These are phyloP conservation scores for Cubamyces sp. DNA, from an alignment of 768 basidiomycete species.

Conservation along the genomic window DNA sequence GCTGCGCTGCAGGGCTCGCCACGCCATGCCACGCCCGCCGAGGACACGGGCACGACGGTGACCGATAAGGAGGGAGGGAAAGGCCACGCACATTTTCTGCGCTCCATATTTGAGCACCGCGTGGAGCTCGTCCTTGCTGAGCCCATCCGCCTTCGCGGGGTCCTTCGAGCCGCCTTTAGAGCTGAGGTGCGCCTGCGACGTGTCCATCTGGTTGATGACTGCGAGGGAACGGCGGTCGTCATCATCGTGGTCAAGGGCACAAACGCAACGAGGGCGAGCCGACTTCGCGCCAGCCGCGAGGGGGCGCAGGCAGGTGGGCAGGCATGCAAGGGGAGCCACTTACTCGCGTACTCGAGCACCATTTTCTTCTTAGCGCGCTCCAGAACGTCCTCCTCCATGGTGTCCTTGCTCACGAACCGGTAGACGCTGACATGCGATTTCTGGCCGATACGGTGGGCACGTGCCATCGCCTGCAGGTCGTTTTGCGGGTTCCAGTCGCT, in stretches of 20 bases:
- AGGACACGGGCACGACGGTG: not conserved
- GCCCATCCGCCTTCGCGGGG: conserved; percentile 73
- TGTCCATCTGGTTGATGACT: conserved; percentile 99
- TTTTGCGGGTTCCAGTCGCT: conserved; percentile 99
- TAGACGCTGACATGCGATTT: conserved; percentile 99
- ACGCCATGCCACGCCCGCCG: not conserved
- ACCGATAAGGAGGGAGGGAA: not conserved
- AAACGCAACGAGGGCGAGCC: not conserved
- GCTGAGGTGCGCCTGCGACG: conserved; percentile 93
- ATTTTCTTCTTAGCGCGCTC: conserved; percentile 99
- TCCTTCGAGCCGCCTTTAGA: conserved; percentile 75
- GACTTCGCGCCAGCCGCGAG: conserved; percentile 5
- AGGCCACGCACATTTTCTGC: conserved; percentile 80
- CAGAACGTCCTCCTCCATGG: conserved; percentile 98
- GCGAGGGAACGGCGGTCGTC: conserved; percentile 18
- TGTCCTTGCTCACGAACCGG: conserved; percentile 98
- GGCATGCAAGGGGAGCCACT: conserved; percentile 40
- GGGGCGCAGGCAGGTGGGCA: not conserved
- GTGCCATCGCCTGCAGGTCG: conserved; percentile 98
- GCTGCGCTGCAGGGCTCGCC: conserved; percentile 12
- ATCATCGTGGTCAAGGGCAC: conserved; percentile 7
- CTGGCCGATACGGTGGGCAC: conserved; percentile 98
- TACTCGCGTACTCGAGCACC: conserved; percentile 99
- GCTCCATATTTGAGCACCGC: conserved; percentile 99
- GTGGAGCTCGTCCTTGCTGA: conserved; percentile 95